Evolutionary conservation across 139 green algal genomes (phyloP).

Genomic region (Penium margaritaceum): DNA sequence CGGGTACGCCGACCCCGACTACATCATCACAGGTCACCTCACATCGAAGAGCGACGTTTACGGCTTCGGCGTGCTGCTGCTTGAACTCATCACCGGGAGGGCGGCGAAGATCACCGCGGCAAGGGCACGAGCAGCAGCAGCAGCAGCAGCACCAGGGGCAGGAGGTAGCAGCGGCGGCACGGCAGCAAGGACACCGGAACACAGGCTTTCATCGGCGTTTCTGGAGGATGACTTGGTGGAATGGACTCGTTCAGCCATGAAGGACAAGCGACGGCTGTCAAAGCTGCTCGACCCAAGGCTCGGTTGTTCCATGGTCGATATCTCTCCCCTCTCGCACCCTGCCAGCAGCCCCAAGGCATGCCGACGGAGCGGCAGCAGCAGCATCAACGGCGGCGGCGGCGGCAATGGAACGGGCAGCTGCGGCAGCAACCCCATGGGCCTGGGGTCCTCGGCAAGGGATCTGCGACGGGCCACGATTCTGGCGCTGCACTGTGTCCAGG

Average conservation of each 20-base stretch:
- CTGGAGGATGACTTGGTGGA: constrained; percentile 29
- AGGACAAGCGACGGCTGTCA: constrained; percentile 30
- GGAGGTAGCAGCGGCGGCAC: not conserved
- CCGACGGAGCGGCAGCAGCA: no score
- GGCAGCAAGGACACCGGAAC: constrained; percentile 5
- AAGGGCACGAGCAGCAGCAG: not conserved
- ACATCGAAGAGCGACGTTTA: constrained; percentile 58
- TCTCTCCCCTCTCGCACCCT: no score
- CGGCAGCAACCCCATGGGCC: no score
- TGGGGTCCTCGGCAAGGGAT: constrained; percentile 19
- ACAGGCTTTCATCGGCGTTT: no score
- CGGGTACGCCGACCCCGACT: constrained; percentile 58
- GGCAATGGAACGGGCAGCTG: no score
- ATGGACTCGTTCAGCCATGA: constrained; percentile 13
- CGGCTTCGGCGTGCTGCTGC: constrained; percentile 54
- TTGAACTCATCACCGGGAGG: constrained; percentile 55
- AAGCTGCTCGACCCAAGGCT: constrained; percentile 38
- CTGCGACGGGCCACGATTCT: constrained; percentile 30
- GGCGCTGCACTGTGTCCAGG: constrained; percentile 30
- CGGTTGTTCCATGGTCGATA: no score
- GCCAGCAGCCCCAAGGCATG: no score
- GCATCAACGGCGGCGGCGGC: no score
- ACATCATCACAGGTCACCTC: constrained; percentile 49
- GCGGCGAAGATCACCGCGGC: constrained; percentile 1
- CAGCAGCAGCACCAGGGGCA: not conserved